Evolutionary conservation across 805 yeast species (phyloP).

Genomic region (Ogataea thermomethanolica): DNA sequence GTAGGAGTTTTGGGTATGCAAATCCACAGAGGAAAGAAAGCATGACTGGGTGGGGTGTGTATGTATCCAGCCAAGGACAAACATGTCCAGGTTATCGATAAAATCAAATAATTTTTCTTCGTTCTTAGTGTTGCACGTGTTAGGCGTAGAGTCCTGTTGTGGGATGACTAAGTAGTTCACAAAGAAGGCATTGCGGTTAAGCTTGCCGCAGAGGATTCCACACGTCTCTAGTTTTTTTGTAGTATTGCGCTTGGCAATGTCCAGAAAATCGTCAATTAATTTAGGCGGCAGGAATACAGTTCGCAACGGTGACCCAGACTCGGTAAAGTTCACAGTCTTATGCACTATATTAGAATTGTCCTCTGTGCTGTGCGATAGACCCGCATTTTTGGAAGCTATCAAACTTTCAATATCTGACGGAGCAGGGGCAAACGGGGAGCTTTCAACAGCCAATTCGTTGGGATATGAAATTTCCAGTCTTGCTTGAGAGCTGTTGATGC

Average conservation of each 20-base stretch:
- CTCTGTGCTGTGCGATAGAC: background rate
- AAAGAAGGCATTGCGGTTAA: constrained; percentile 60
- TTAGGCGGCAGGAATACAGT: constrained; percentile 47
- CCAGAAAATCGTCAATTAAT: constrained; percentile 42
- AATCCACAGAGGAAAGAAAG: constrained; percentile 60
- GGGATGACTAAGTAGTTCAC: constrained; percentile 61
- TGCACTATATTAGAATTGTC: constrained; percentile 24
- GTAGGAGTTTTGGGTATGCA: constrained; percentile 66
- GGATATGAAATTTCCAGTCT: constrained; percentile 5
- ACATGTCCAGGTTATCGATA: constrained; percentile 52
- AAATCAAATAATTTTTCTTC: constrained; percentile 57
- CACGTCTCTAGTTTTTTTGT: constrained; percentile 54
- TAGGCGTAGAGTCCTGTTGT: constrained; percentile 57
- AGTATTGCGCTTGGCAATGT: constrained; percentile 49
- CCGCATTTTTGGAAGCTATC: background rate
- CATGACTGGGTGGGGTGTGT: constrained; percentile 76
- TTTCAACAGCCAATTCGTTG: constrained; percentile 3
- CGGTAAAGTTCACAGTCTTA: constrained; percentile 43
- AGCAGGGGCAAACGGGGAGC: background rate
- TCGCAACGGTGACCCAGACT: constrained; percentile 54
- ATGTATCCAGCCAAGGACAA: constrained; percentile 72
- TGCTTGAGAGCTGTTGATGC: constrained; percentile 3
- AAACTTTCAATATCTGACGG: too few relatives aligned
- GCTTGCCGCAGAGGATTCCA: constrained; percentile 61
- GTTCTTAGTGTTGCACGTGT: constrained; percentile 58